These are phyloP conservation scores for Mycena haematopus DNA, from an alignment of 768 basidiomycete species.

Conservation along the genomic window DNA sequence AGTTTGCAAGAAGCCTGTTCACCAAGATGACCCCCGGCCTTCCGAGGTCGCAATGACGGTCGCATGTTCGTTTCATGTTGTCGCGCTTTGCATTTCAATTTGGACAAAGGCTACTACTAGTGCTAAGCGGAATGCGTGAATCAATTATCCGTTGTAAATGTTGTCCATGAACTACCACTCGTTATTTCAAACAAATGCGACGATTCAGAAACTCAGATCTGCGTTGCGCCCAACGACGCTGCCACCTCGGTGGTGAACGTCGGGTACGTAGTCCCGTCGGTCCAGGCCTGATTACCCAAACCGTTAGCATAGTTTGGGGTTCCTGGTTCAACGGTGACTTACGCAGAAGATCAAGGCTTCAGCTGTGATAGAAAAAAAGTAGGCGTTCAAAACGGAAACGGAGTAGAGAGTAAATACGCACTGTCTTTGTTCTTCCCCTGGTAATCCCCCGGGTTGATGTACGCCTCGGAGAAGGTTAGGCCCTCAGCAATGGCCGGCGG, in stretches of 20 bases:
- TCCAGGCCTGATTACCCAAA: not conserved
- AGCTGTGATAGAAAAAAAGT: not conserved
- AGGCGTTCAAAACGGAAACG: not conserved
- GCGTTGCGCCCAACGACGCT: constrained; percentile 1
- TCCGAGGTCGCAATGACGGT: too few species aligned
- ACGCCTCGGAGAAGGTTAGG: not conserved
- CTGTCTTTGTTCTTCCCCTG: constrained; percentile 6
- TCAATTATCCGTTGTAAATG: too few species aligned
- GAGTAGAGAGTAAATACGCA: not conserved
- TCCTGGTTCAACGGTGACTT: not conserved
- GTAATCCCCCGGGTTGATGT: constrained; percentile 14
- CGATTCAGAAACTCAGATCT: too few species aligned
- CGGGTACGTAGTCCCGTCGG: constrained; percentile 1
- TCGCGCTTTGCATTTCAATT: too few species aligned
- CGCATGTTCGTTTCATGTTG: too few species aligned
- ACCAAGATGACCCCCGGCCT: too few species aligned
- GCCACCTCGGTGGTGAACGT: constrained; percentile 14
- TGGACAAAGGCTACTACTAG: too few species aligned
- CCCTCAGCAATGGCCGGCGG: not conserved
- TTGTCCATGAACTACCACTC: too few species aligned
- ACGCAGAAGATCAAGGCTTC: constrained; percentile 15
- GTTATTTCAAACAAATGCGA: too few species aligned
- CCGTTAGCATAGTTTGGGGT: not conserved
- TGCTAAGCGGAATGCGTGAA: too few species aligned
- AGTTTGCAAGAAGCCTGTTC: too few species aligned